Evolutionary conservation across 352 stramenopile genomes (phyloP), one percentile per base, ranked within the genome.

Genomic region (Globisporangium barbulae): DNA sequence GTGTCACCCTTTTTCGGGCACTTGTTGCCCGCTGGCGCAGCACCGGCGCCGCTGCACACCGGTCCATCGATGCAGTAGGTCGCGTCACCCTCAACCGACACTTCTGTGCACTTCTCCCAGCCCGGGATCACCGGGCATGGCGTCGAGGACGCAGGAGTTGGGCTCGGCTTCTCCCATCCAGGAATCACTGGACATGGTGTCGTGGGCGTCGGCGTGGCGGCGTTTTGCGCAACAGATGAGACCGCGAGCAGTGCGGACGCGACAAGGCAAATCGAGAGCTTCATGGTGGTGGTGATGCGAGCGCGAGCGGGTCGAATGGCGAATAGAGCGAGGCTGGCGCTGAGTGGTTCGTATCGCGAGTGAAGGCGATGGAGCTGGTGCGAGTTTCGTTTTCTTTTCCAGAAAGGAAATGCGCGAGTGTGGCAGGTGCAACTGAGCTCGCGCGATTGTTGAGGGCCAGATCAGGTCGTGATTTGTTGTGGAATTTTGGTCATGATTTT

Each of bases 1-100:
- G 86, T 69, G 35, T 81, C 74, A 21, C 84, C 84, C 68, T 86
- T 76, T 68, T 77, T 70, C 5, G 84, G 84, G 37, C 84, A 93
- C 35, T 73, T 55, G 22, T 39, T 63, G 3, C 84, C 84, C 12
- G 72, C 65, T 3, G 80, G 77, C 28, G 53, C 62, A 15, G 70
- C 61, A 35, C 78, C 79, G 9, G 69, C 65, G 47, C 84, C 84
- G 35, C 73, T 85, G 65, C 84, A 93, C 49, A 91, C 78, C 2
- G 79, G 69, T 28, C 80, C 84, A 10, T 67, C 53, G 49, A 91
- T 85, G 69, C 82, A 91, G 68, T 90, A 91, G 19, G 85, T 91
- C 30, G 82, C 85, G 61, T 91, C 82, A 1, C 75, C 67, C 53
- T 90, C 76, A 22, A 93, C 82, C 13, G 77, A 90, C 39, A 91